phyloP scores from a whole-genome alignment of 1,284 basidiomycete genomes.

The Apiotrichum laibachii region DNA sequence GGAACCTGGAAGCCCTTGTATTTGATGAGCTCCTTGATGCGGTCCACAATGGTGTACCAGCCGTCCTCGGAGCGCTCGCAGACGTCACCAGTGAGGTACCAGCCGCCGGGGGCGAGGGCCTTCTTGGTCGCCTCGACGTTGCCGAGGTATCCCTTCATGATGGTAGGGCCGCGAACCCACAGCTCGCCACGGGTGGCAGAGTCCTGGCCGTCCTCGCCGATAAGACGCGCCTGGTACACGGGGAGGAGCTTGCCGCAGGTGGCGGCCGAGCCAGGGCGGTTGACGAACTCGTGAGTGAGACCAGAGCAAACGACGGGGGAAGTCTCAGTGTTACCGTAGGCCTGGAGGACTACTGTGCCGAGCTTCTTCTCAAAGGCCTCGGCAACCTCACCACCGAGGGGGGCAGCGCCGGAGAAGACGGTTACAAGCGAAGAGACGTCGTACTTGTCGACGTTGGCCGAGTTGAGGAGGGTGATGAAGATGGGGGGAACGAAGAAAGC shows the following conservation, averaged over 20 bases:
- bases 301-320: constrained; percentile 41
- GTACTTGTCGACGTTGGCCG: constrained; percentile 63
- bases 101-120: constrained; percentile 58
- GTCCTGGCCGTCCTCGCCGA: constrained; percentile 51
- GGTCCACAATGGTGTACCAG: constrained; percentile 51
- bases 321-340: constrained; percentile 54
- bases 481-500: constrained; percentile 79
- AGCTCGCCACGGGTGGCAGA: constrained; percentile 68
- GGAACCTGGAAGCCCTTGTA: constrained; percentile 66
- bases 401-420: constrained; percentile 77
- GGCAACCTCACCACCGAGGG: constrained; percentile 58
- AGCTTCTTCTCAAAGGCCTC: constrained; percentile 28
- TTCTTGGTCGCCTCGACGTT: constrained; percentile 64
- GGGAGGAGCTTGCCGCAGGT: constrained; percentile 71
- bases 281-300: constrained; percentile 33
- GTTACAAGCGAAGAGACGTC: constrained; percentile 64
- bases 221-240: constrained; percentile 71
- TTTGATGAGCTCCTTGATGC: constrained; percentile 76
- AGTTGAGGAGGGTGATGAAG: constrained; percentile 57
- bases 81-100: constrained; percentile 83
- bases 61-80: constrained; percentile 63
- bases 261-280: constrained; percentile 59
- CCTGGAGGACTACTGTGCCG: constrained; percentile 35
- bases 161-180: constrained; percentile 70
- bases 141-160: constrained; percentile 72